Evolutionary conservation across 345 rosid genomes (phyloP).

Genomic region (Clarkia xantiana): DNA sequence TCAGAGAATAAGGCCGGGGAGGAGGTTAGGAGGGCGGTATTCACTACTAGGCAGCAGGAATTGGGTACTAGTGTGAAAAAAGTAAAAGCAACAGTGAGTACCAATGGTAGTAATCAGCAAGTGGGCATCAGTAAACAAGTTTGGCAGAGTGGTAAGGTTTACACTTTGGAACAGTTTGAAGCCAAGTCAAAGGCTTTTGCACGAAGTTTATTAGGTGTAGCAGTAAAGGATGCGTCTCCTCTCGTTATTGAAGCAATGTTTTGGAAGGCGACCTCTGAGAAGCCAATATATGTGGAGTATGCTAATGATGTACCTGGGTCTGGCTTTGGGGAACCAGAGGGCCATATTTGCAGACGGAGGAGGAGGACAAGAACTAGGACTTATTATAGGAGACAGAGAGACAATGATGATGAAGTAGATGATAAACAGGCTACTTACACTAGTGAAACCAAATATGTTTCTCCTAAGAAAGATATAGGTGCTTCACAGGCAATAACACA

Average conservation of each 20-base stretch:
- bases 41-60: conserved; percentile 95
- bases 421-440: conserved; percentile 8
- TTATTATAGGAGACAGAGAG: conserved; percentile 48
- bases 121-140: conserved; percentile 66
- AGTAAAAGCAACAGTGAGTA: conserved; percentile 28
- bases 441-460: conserved; percentile 16
- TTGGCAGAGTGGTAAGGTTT: conserved; percentile 95
- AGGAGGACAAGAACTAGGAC: conserved; percentile 43
- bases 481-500: conserved; percentile 15
- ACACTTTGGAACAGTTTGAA: conserved; percentile 94
- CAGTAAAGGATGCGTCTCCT: conserved; percentile 56
- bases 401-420: conserved; percentile 18
- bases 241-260: conserved; percentile 69
- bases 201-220: conserved; percentile 40
- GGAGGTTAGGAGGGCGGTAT: conserved; percentile 57
- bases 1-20: conserved; percentile 17
- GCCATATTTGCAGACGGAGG: conserved; percentile 37
- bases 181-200: conserved; percentile 69
- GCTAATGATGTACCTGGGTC: conserved; percentile 99
- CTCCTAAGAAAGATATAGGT: conserved; percentile 11
- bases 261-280: conserved; percentile 82
- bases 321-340: conserved; percentile 76
- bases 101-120: conserved; percentile 13
- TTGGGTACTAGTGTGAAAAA: conserved; percentile 59
- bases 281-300: conserved; percentile 80